Evolutionary conservation across 768 basidiomycete species (phyloP), one percentile per base, ranked within the genome.

Genomic region (Thelephora ganbajun): DNA sequence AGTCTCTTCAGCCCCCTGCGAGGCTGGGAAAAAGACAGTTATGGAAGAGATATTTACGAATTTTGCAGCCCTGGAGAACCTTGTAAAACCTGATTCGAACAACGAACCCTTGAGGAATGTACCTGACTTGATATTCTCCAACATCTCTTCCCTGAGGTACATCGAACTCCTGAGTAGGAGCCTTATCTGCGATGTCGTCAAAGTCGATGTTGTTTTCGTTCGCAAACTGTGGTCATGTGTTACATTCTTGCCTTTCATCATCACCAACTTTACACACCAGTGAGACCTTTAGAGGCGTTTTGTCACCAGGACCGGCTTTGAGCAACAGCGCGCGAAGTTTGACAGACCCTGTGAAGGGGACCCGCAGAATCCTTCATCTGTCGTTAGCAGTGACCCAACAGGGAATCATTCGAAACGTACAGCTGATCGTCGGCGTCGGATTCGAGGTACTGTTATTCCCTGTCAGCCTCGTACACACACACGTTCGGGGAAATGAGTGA

Each of bases 361-460:
- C 61, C 44, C 83, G 83, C 45, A 91, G 63, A 54, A 90, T 88
- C 56, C 87, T 89, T 30, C 22, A 35, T n/a, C 16, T 47, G n/a
- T n/a, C 19, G 26, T 33, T 2, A 43, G 26, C n/a, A 33, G 14
- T 19, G 36, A 37, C 5, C 33, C 7, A 2, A 35, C 12, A 1
- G 20, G 30, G 12, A n/a, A 35, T 11, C 4, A 3, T 41, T 22
- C 19, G n/a, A 43, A 41, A 51, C 70, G 56, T 62, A 88, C 87
- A 96, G 63, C 62, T 90, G 84, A 58, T 93, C 91, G 63, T 94
- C 92, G 33, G 84, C 83, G 53, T 96, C 92, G 14, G 88, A 91
- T 62, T 91, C 84, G 50, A 92, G 60, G 51, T 66, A 86, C 91
- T 96, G 53, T 6, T 33, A 48, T 46, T 33, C 33, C 14, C 30